A percentile compares a stretch with the other conserved stretches of the same genome.
These are phyloP conservation scores for Candida tammaniensis DNA, from an alignment of 805 yeast species.

Conservation along the genomic window DNA sequence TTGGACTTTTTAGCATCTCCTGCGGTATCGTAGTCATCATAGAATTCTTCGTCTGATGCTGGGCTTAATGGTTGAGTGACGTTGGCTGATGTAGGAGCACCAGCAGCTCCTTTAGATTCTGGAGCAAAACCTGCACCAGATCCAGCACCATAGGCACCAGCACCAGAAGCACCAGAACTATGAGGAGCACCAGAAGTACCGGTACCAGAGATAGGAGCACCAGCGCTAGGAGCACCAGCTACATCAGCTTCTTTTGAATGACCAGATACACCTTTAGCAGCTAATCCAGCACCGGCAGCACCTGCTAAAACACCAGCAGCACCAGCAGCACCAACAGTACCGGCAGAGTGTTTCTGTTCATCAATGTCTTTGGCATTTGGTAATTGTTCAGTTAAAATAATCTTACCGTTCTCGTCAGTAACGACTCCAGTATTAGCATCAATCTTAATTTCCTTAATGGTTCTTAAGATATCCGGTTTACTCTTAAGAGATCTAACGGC, in stretches of 20 bases:
- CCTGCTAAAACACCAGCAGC: slow-evolving; percentile 6
- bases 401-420: slow-evolving; percentile 24
- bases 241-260: slow-evolving; percentile 2
- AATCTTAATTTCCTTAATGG: slow-evolving; percentile 23
- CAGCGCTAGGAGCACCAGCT: slow-evolving; percentile 6
- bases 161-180: slow-evolving; percentile 9
- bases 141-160: slow-evolving; percentile 9
- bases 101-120: slow-evolving; percentile 3
- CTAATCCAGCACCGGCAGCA: neutral
- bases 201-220: slow-evolving; percentile 3
- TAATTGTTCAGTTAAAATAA: slow-evolving; percentile 4
- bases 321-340: slow-evolving; percentile 5
- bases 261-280: neutral
- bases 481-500: slow-evolving; percentile 25
- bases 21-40: neutral
- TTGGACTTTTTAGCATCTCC: neutral
- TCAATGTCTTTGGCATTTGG: neutral
- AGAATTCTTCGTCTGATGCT: neutral
- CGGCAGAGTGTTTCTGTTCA: too few species aligned
- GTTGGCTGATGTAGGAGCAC: slow-evolving; percentile 8
- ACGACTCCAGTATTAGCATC: slow-evolving; percentile 30
- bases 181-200: neutral
- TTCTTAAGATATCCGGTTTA: slow-evolving; percentile 19
- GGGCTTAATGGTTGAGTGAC: slow-evolving; percentile 6
- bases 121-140: slow-evolving; percentile 4